Evolutionary conservation across 2,329 filamentous ascomycete genomes (phyloP).

Genomic region (Cordyceps pruinosa): DNA sequence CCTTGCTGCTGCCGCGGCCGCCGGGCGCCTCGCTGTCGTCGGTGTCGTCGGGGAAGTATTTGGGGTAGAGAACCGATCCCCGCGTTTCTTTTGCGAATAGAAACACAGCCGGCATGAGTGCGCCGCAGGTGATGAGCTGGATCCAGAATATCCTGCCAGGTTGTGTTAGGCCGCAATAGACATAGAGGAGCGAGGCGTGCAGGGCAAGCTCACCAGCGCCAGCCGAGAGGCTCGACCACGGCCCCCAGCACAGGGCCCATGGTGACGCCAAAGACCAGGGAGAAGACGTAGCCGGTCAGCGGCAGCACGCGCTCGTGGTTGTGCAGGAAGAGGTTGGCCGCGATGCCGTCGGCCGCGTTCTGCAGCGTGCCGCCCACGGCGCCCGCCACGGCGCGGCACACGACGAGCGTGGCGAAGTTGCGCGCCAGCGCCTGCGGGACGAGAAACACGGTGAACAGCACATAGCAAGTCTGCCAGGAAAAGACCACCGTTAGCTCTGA

Average conservation of each 20-base stretch:
- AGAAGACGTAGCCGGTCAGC: conserved; percentile 12
- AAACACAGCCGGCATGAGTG: background rate
- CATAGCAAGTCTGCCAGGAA: conserved; percentile 3
- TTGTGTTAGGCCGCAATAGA: background rate
- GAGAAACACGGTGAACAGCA: conserved; percentile 10
- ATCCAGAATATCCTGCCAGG: conserved; percentile 13
- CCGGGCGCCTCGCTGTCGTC: background rate
- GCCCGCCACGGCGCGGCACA: conserved; percentile 11
- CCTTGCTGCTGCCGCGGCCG: background rate
- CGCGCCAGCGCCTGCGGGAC: conserved; percentile 10
- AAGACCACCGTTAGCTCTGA: background rate
- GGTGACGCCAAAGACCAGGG: conserved; percentile 13
- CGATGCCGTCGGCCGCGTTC: conserved; percentile 14
- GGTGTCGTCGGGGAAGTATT: background rate
- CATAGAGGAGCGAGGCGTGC: background rate
- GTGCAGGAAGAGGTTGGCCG: conserved; percentile 12
- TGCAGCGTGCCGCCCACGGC: conserved; percentile 13
- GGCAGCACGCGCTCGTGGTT: conserved; percentile 10
- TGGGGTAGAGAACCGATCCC: conserved; percentile 8
- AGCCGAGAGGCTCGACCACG: conserved; percentile 12
- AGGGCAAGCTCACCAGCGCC: conserved; percentile 15
- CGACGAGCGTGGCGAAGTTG: conserved; percentile 17
- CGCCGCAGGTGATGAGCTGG: conserved; percentile 12
- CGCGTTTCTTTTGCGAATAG: conserved; percentile 5
- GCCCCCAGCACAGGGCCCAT: conserved; percentile 14